Evolutionary conservation across 257 asterid species (phyloP).

Genomic region (Scutellaria baicalensis): DNA sequence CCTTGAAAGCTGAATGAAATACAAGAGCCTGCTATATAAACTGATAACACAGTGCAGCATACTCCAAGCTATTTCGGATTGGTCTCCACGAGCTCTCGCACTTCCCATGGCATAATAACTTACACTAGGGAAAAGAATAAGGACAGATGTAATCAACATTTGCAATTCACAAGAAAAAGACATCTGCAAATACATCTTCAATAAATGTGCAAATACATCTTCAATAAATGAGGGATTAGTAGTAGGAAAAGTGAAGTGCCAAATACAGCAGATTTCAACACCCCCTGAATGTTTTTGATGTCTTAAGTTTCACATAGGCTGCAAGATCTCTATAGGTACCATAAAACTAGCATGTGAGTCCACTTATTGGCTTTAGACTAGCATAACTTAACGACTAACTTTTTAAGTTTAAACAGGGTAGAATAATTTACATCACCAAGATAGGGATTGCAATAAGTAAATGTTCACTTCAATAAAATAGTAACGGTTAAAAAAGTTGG

Average conservation of each 20-base stretch:
- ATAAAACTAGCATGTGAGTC: not conserved
- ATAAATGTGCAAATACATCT: no score
- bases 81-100: slow-evolving; percentile 60
- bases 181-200: slow-evolving; percentile 76
- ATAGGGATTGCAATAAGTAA: not conserved
- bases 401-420: not conserved
- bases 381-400: not conserved
- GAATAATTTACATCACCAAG: not conserved
- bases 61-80: not conserved
- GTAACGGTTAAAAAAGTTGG: slow-evolving; percentile 62
- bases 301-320: not conserved
- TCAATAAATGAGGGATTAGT: slow-evolving; percentile 63
- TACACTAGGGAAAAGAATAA: not conserved
- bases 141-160: not conserved
- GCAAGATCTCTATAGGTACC: no score
- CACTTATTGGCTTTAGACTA: not conserved
- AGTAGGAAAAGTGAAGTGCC: slow-evolving; percentile 68
- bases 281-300: slow-evolving; percentile 36
- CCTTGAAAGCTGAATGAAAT: not conserved
- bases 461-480: not conserved
- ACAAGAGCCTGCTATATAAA: not conserved
- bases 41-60: slow-evolving; percentile 15
- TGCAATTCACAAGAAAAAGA: not conserved
- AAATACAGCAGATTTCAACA: slow-evolving; percentile 86
- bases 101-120: slow-evolving; percentile 13